A percentile compares a stretch with the other conserved stretches of the same genome.
Evolutionary conservation across 2,329 filamentous ascomycete genomes (phyloP).

Genomic region (Sclerotiophoma versabilis): DNA sequence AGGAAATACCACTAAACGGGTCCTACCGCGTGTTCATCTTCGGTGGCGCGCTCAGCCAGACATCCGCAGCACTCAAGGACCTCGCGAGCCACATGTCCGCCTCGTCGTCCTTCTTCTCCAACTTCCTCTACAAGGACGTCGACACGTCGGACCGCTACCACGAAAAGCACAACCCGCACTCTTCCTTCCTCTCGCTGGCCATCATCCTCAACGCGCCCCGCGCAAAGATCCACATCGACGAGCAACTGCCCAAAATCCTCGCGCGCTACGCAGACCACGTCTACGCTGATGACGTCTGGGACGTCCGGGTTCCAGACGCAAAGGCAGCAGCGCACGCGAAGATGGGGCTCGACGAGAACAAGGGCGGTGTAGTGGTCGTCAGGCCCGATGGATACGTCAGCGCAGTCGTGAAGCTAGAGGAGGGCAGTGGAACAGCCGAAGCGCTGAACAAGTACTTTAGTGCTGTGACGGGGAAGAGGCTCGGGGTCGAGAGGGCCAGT

Average conservation of each 20-base stretch:
- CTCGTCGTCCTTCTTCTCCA: conserved; percentile 74
- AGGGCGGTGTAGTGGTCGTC: conserved; percentile 81
- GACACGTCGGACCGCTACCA: conserved; percentile 64
- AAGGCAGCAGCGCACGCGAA: conserved; percentile 82
- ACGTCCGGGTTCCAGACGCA: conserved; percentile 72
- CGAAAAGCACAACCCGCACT: conserved; percentile 85
- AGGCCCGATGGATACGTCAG: conserved; percentile 88
- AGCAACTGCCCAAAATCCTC: conserved; percentile 73
- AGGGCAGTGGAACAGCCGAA: conserved; percentile 80
- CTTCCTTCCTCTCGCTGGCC: conserved; percentile 79
- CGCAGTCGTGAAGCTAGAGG: conserved; percentile 73
- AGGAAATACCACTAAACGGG: conserved; percentile 87
- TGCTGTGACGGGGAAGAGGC: conserved; percentile 70
- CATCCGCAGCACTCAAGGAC: conserved; percentile 72
- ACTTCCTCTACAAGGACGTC: conserved; percentile 69
- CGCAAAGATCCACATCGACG: conserved; percentile 73
- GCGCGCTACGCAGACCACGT: conserved; percentile 81
- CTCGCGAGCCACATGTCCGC: conserved; percentile 70
- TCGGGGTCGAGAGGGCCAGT: conserved; percentile 49
- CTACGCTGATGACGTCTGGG: conserved; percentile 84
- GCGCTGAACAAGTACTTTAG: conserved; percentile 86
- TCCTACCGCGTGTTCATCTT: conserved; percentile 88
- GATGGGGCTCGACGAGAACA: conserved; percentile 78
- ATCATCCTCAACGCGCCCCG: conserved; percentile 75
- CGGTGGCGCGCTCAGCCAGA: conserved; percentile 68